phyloP scores from a whole-genome alignment of 129 eudicot genomes.

The Cynara cardunculus region DNA sequence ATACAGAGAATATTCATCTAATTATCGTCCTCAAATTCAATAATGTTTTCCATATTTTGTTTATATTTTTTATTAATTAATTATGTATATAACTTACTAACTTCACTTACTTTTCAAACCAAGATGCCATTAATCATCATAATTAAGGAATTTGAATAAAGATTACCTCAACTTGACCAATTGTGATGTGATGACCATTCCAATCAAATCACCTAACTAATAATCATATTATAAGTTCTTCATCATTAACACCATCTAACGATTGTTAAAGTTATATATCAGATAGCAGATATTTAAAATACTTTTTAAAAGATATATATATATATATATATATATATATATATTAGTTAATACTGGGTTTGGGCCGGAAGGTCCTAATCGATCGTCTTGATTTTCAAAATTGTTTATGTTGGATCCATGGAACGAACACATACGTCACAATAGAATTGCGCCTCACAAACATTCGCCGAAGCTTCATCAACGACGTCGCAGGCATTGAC shows the following conservation, averaged over 20 bases:
- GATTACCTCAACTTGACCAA: slow-evolving; percentile 15
- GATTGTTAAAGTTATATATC: background rate
- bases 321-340: no score
- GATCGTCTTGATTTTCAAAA: background rate
- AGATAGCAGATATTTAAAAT: background rate
- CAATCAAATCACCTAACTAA: slow-evolving; percentile 29
- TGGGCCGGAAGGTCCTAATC: background rate
- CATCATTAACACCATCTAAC: slow-evolving; percentile 23
- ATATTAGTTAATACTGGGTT: background rate
- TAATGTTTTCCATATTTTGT: background rate
- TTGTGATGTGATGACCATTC: slow-evolving; percentile 26
- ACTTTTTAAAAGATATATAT: background rate
- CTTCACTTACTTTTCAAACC: slow-evolving; percentile 20
- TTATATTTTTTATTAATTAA: background rate
- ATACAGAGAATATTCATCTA: background rate
- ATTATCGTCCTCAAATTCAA: background rate
- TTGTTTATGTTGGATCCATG: background rate
- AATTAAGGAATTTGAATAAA: background rate
- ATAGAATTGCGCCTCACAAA: background rate
- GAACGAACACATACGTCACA: background rate
- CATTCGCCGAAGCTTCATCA: background rate
- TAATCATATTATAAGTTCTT: slow-evolving; percentile 12
- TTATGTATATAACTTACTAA: background rate
- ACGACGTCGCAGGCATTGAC: no score
- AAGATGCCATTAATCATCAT: slow-evolving; percentile 20